Evolutionary conservation across 371 early-diverging fungal species (phyloP), one percentile per base, ranked within the genome.

Genomic region (Cokeromyces recurvatus): DNA sequence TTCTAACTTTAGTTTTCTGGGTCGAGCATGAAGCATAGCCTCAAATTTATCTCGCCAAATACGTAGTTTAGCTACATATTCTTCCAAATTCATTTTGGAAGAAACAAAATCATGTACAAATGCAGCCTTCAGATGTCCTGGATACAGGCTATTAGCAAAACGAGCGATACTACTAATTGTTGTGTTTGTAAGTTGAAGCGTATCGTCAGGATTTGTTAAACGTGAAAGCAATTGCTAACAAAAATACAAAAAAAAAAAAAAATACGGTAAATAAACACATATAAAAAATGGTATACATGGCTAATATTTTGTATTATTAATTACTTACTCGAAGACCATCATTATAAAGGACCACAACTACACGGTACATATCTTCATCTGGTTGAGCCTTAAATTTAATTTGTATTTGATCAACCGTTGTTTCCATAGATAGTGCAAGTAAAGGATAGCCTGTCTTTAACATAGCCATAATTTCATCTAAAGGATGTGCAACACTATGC

Each of bases 361-460:
- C 64, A 11, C 96, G 82, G 51, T 97, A 97, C 61, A 95, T 92
- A 51, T 96, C 97, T 57, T 98, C 96, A 48, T 95, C 96, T 0
- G 92, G 81, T 8, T 87, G 81, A 3, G 96, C 94, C 61, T 95
- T 94, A 43, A 98, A 79, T 6, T 92, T 84, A 48, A 84, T 82
- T 43, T 90, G 82, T 11, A 97, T 91, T 66, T 95, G 96, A 60
- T 98, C 97, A 14, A 94, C 87, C 93, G 95, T 94, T 3, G 91
- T 92, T 67, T 98, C 96, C 89, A 98, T 92, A 2, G 97, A 89
- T 20, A 98, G 63, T 1, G 94, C 90, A 20, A 97, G 68, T 34
- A 97, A 78, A 15, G 98, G 97, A 64, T 88, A 93, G 0, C 94
- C 90, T 0, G 97, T 95, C 64, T 97, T 98, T 17, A 98, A 77